Conservation (phyloP, 192 early-diverging fungal genomes). For the Coemansia sp. region DNA sequence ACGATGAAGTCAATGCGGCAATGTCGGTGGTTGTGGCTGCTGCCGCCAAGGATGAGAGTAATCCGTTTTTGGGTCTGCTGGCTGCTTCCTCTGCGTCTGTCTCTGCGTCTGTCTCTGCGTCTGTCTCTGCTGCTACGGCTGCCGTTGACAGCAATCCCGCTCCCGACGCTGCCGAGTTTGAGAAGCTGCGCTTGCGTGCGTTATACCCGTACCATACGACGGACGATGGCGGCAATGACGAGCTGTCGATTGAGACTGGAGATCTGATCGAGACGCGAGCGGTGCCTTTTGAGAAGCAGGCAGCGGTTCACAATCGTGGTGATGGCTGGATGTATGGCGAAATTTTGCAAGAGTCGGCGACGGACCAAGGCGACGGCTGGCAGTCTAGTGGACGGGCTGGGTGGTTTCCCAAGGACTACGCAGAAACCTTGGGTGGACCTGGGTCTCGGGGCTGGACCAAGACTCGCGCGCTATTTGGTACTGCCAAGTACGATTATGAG, state of each 20-base stretch:
- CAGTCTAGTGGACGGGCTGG: conserved; percentile 23
- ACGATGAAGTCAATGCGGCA: not conserved
- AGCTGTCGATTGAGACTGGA: conserved; percentile 37
- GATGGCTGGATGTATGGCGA: conserved; percentile 53
- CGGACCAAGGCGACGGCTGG: conserved; percentile 40
- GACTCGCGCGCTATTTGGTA: conserved; percentile 39
- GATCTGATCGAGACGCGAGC: conserved; percentile 41
- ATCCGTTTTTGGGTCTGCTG: conserved; percentile 42
- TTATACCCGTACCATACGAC: conserved; percentile 39
- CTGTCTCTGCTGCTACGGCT: too few relatives aligned
- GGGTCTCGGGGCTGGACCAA: conserved; percentile 46
- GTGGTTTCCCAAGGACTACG: conserved; percentile 52
- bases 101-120: too few relatives aligned
- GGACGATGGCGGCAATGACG: not conserved
- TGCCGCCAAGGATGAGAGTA: conserved; percentile 25
- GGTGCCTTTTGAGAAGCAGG: not conserved
- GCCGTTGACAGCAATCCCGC: too few relatives aligned
- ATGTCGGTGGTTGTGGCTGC: not conserved
- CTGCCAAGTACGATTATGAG: conserved; percentile 47
- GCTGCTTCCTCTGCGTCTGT: not conserved
- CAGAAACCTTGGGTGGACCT: conserved; percentile 28
- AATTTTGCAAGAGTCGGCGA: conserved; percentile 20
- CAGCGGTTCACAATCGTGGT: not conserved
- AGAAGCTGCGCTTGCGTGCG: conserved; percentile 28
- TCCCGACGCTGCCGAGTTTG: conserved; percentile 1